Percentiles rank a stretch among this genome's conserved stretches.
phyloP scores from a whole-genome alignment of 495 filamentous ascomycete species.

The Daldinia concentrica region DNA sequence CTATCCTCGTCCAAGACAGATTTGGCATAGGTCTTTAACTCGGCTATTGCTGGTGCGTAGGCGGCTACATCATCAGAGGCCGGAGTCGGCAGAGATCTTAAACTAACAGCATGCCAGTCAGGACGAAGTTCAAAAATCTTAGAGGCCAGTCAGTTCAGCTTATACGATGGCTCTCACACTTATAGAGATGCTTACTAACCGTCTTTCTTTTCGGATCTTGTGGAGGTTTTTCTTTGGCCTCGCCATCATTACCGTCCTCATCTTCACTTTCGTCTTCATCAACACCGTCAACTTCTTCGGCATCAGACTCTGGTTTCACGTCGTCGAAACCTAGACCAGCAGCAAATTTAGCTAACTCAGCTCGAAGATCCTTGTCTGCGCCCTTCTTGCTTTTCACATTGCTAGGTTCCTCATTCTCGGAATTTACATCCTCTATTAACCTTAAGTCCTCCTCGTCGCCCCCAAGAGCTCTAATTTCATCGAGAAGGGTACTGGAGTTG shows the following conservation, averaged over 20 bases:
- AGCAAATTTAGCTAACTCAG: constrained; percentile 56
- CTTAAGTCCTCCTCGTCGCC: constrained; percentile 80
- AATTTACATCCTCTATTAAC: constrained; percentile 68
- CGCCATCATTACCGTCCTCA: constrained; percentile 35
- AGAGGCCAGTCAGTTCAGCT: constrained; percentile 38
- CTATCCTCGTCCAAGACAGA: constrained; percentile 76
- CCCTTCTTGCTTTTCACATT: constrained; percentile 40
- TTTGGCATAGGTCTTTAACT: constrained; percentile 77
- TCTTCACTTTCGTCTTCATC: constrained; percentile 41
- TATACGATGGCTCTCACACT: not conserved
- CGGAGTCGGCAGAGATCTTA: constrained; percentile 63
- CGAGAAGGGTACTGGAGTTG: constrained; percentile 55
- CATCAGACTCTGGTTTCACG: constrained; percentile 38
- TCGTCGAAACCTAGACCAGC: constrained; percentile 59
- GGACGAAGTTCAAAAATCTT: constrained; percentile 79
- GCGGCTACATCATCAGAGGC: constrained; percentile 59
- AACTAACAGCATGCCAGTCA: constrained; percentile 81
- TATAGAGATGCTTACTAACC: constrained; percentile 52
- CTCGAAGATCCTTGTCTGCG: constrained; percentile 50
- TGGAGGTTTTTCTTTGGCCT: constrained; percentile 32
- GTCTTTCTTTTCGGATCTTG: constrained; percentile 48
- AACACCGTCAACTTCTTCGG: constrained; percentile 45
- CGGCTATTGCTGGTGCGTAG: constrained; percentile 69
- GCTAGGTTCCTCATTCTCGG: constrained; percentile 67
- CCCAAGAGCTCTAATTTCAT: constrained; percentile 79